These are phyloP conservation scores for Lepiota subincarnata DNA, from an alignment of 768 basidiomycete genomes.

Conservation along the genomic window DNA sequence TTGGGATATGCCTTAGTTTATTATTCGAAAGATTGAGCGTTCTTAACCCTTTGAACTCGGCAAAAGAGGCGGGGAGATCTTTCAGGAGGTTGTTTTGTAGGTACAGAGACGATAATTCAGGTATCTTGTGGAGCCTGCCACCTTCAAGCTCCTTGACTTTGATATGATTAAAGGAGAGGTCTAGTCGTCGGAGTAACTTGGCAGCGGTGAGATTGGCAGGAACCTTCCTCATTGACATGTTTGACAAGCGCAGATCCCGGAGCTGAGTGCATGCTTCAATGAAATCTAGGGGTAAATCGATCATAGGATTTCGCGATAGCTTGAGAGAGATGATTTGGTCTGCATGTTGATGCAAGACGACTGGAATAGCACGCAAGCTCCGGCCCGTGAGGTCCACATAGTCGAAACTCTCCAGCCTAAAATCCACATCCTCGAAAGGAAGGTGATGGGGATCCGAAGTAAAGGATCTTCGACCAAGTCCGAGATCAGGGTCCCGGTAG, in stretches of 20 bases:
- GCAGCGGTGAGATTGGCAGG: slow-evolving; percentile 81
- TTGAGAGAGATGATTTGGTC: slow-evolving; percentile 81
- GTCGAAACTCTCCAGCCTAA: slow-evolving; percentile 67
- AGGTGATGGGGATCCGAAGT: not conserved
- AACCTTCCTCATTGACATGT: slow-evolving; percentile 94
- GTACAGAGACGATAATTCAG: slow-evolving; percentile 61
- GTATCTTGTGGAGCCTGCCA: slow-evolving; percentile 74
- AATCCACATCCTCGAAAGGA: slow-evolving; percentile 61
- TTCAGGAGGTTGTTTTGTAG: slow-evolving; percentile 92
- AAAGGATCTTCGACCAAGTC: slow-evolving; percentile 47
- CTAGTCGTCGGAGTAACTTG: slow-evolving; percentile 68
- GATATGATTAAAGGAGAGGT: slow-evolving; percentile 90
- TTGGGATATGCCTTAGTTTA: slow-evolving; percentile 75
- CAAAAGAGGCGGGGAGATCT: slow-evolving; percentile 81
- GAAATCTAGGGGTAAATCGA: slow-evolving; percentile 95
- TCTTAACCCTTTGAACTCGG: slow-evolving; percentile 62
- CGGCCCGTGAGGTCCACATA: slow-evolving; percentile 78
- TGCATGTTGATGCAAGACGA: slow-evolving; percentile 79
- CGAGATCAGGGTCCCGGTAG: slow-evolving; percentile 74
- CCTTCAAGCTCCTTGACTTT: slow-evolving; percentile 83
- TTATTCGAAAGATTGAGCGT: slow-evolving; percentile 95
- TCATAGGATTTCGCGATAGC: slow-evolving; percentile 90
- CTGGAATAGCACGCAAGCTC: slow-evolving; percentile 83
- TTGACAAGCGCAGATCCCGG: slow-evolving; percentile 79
- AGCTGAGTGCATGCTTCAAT: slow-evolving; percentile 83